Base-by-base conservation (phyloP, 257 asterid genomes). In the Capsicum rhomboideum region DNA sequence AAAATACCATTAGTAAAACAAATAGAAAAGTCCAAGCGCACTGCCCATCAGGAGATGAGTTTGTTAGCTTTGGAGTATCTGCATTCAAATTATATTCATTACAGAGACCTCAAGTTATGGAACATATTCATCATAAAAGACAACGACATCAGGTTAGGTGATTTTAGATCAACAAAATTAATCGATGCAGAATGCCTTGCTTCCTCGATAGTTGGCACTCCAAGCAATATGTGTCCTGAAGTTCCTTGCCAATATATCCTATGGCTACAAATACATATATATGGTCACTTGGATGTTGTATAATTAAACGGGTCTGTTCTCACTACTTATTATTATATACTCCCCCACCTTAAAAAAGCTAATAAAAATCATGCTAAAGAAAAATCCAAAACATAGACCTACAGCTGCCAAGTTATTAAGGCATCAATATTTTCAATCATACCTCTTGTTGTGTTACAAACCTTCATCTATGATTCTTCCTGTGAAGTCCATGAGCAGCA, bases 71-170 rank as follows among this genome's bases (percentile, higher is more conserved):
- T 95, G 80, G 93, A 95, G 90, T 91, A 94, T 84, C 93, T 94
- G 84, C 99, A 95, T 85, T 94, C 99, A 78, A 91, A 93, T 55
- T 97, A 98, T 6, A 94, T 95, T 83, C 93, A 94, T 85, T 98
- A 95, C 77, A 83, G 99, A 85, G 97, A 94, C 84, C 97, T 95
- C 20, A 94, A 94, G 99, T 69, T 94, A 63, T 90, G 97, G 6
- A 95, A 96, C 89, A 91, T 94, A 82, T 96, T 93, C 86, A 87
- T 96, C 83, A 96, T 97, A 12, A 91, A 89, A 96, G 96, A 90
- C 87, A 92, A 90, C 59, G 95, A 91, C 84, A 90, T 96, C 83
- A 92, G 96, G 81, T 92, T 94, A 1, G 98, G 99, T 96, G 91
- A 91, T 31, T 31, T 31, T 31, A 4, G 37, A 31, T n/a, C n/a